These are phyloP conservation scores for Annulohypoxylon truncatum DNA, from an alignment of 2,329 filamentous ascomycete genomes.

Conservation along the genomic window DNA sequence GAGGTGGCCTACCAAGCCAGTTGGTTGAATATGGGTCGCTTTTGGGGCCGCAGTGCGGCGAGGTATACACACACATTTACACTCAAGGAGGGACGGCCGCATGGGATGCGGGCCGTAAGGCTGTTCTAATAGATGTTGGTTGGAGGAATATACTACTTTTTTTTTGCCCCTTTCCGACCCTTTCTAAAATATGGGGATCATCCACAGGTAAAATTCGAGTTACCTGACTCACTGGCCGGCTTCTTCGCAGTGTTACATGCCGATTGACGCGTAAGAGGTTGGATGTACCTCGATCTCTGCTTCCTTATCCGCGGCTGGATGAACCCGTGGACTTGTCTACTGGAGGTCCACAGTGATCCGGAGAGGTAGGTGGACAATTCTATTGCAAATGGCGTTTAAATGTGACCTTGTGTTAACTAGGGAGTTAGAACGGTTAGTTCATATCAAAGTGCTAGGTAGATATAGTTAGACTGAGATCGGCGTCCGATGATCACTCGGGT, in stretches of 20 bases:
- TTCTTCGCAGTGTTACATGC: conserved; percentile 16
- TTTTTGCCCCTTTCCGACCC: conserved; percentile 1
- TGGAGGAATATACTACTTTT: conserved; percentile 6
- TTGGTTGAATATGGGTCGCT: conserved; percentile 21
- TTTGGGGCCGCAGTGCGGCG: conserved; percentile 30
- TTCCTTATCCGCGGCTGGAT: conserved; percentile 2
- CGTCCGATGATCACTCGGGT: conserved; percentile 10
- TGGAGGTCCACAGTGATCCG: neutral
- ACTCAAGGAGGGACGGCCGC: conserved; percentile 28
- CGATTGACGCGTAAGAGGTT: conserved; percentile 5
- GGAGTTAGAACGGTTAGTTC: neutral
- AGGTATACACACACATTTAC: conserved; percentile 19
- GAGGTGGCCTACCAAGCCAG: conserved; percentile 17
- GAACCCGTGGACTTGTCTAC: neutral
- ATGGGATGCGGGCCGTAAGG: conserved; percentile 33
- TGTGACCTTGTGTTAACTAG: neutral
- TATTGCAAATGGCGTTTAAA: conserved; percentile 2
- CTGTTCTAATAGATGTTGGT: conserved; percentile 34
- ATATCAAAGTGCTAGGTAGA: neutral
- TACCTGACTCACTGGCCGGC: conserved; percentile 7
- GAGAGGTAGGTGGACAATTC: conserved; percentile 11
- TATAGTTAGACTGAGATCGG: conserved; percentile 12
- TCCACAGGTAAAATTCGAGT: conserved; percentile 7
- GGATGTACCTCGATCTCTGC: neutral
- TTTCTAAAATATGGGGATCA: conserved; percentile 16